phyloP scores from a whole-genome alignment of 305 asterid species.

The Salvia sclarea region DNA sequence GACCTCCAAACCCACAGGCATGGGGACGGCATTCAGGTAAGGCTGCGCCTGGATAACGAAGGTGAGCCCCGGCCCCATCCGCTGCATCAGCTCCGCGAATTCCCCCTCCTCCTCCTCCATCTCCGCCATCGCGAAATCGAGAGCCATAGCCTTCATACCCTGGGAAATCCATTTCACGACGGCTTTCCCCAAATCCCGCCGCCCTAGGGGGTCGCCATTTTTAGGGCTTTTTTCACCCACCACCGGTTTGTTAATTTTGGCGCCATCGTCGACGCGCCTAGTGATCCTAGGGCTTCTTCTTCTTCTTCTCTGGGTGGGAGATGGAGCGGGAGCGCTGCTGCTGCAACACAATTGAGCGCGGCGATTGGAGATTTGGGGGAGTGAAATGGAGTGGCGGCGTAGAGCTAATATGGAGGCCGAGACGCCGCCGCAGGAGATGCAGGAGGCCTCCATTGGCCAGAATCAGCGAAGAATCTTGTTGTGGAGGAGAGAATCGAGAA shows the following conservation, averaged over 20 bases:
- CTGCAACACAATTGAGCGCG: not conserved
- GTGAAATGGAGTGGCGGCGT: constrained; percentile 30
- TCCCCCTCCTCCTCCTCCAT: constrained; percentile 55
- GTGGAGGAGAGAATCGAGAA: constrained; percentile 30
- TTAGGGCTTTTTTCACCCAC: constrained; percentile 44
- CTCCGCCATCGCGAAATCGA: constrained; percentile 69
- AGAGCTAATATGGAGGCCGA: constrained; percentile 44
- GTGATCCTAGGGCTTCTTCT: not conserved
- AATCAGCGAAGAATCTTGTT: not conserved
- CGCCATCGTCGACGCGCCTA: not conserved
- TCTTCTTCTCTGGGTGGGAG: constrained; percentile 41
- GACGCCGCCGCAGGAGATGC: constrained; percentile 59
- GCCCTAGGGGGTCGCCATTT: constrained; percentile 86
- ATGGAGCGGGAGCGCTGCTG: constrained; percentile 14
- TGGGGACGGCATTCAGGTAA: constrained; percentile 78
- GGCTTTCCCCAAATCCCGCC: constrained; percentile 76
- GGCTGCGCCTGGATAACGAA: constrained; percentile 96
- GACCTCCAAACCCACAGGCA: constrained; percentile 89
- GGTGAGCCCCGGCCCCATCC: constrained; percentile 82
- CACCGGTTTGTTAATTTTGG: not conserved
- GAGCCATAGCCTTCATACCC: constrained; percentile 92
- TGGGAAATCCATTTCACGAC: constrained; percentile 80
- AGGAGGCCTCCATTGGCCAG: constrained; percentile 57
- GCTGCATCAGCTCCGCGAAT: constrained; percentile 60
- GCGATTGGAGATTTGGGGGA: not conserved